Evolutionary conservation across 257 asterid species (phyloP).

Genomic region (Fraxinus pennsylvanica): DNA sequence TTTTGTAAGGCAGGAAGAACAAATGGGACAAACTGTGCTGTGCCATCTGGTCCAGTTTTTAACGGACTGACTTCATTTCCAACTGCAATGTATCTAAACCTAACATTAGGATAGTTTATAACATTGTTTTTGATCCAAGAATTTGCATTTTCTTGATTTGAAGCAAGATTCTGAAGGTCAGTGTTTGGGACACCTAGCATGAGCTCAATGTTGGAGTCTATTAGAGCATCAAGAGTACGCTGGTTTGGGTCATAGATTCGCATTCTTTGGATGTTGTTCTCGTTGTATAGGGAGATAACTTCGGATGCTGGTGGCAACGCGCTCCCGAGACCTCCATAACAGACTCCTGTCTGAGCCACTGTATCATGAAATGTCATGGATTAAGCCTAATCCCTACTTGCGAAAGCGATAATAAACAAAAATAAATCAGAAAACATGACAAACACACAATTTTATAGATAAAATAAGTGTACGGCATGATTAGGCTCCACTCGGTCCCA

Average conservation of each 20-base stretch:
- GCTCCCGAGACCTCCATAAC: constrained; percentile 35
- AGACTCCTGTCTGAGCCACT: constrained; percentile 45
- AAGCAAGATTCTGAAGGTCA: constrained; percentile 31
- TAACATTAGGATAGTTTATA: constrained; percentile 39
- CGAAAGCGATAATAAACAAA: background rate
- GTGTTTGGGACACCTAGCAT: constrained; percentile 39
- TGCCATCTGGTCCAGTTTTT: constrained; percentile 17
- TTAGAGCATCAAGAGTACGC: no score
- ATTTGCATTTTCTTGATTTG: constrained; percentile 55
- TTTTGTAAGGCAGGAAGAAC: constrained; percentile 41
- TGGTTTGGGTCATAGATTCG: constrained; percentile 36
- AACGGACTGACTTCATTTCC: constrained; percentile 56
- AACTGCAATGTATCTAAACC: constrained; percentile 49
- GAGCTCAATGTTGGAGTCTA: constrained; percentile 36
- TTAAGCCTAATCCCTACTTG: background rate
- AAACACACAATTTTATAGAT: no score
- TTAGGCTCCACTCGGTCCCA: no score
- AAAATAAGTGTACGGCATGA: background rate
- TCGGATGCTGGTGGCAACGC: constrained; percentile 30
- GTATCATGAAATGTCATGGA: background rate
- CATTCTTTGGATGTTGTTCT: constrained; percentile 35
- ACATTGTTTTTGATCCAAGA: constrained; percentile 59
- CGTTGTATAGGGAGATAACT: constrained; percentile 34
- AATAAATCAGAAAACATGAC: no score
- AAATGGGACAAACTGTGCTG: constrained; percentile 25